Evolutionary conservation across 1,284 basidiomycete genomes (phyloP).

Genomic region (Naganishia sp.): DNA sequence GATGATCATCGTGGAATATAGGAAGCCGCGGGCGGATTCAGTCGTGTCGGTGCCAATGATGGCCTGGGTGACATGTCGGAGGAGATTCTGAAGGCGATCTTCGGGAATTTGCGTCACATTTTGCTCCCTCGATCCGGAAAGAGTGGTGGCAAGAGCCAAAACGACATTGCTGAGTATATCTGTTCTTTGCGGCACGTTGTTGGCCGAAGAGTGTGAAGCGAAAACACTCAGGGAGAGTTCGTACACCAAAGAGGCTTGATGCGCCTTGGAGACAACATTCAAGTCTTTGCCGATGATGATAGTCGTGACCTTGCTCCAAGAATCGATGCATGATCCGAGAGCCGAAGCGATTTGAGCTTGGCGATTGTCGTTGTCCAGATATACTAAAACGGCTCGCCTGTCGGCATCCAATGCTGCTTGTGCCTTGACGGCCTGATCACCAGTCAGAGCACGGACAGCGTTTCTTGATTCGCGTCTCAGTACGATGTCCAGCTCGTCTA

Average conservation of each 20-base stretch:
- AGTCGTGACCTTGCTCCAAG: conserved; percentile 29
- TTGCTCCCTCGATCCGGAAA: not conserved
- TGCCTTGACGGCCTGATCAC: conserved; percentile 10
- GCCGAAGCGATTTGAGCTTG: conserved; percentile 18
- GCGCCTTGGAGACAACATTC: not conserved
- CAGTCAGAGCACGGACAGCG: not conserved
- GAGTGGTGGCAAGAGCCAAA: conserved; percentile 20
- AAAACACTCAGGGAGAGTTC: conserved; percentile 27
- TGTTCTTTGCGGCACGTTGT: conserved; percentile 16
- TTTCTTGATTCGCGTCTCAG: conserved; percentile 21
- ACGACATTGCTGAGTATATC: conserved; percentile 22
- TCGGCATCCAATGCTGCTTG: conserved; percentile 18
- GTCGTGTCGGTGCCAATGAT: conserved; percentile 24
- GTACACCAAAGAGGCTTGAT: conserved; percentile 20
- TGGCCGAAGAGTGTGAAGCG: conserved; percentile 8
- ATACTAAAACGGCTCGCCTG: conserved; percentile 18
- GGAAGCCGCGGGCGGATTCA: conserved; percentile 31
- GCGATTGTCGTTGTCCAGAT: conserved; percentile 28
- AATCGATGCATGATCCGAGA: conserved; percentile 12
- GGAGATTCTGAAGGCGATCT: conserved; percentile 29
- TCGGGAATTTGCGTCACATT: conserved; percentile 15
- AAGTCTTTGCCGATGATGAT: conserved; percentile 18
- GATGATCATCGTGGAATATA: conserved; percentile 29
- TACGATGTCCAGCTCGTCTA: conserved; percentile 12
- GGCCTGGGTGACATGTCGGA: conserved; percentile 13